phyloP scores from a whole-genome alignment of 805 yeast genomes.

The Yamadazyma laniorum region DNA sequence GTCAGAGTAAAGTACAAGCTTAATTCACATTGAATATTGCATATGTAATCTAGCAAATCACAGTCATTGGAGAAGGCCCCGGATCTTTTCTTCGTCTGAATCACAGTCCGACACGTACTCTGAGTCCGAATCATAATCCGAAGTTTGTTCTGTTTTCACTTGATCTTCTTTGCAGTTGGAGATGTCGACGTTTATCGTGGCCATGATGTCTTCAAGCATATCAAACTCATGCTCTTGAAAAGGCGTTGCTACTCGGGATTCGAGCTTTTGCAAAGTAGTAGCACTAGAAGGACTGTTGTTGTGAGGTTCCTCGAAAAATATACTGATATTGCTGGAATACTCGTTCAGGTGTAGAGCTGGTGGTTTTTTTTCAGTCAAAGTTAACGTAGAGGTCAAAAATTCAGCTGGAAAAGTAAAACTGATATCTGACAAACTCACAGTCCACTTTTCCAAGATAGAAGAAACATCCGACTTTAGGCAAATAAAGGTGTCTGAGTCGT shows the following conservation, averaged over 20 bases:
- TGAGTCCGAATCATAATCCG: slow-evolving; percentile 13
- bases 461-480: slow-evolving; percentile 28
- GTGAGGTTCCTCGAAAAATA: neutral
- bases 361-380: neutral
- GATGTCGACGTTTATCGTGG: slow-evolving; percentile 5
- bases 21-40: no score
- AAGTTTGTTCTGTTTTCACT: no score
- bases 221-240: neutral
- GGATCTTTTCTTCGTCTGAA: slow-evolving; percentile 20
- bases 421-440: slow-evolving; percentile 37
- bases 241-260: neutral
- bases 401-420: slow-evolving; percentile 32
- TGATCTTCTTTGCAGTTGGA: no score
- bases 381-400: slow-evolving; percentile 33
- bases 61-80: no score
- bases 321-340: neutral
- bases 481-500: slow-evolving; percentile 7
- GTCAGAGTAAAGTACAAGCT: no score
- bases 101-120: no score
- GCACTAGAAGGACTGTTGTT: neutral
- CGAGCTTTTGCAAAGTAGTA: neutral
- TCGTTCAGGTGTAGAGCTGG: neutral
- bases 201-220: slow-evolving; percentile 5
- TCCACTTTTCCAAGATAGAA: slow-evolving; percentile 45
- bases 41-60: no score